These are phyloP conservation scores for Solanum phureja DNA, from an alignment of 257 asterid species.

Conservation along the genomic window DNA sequence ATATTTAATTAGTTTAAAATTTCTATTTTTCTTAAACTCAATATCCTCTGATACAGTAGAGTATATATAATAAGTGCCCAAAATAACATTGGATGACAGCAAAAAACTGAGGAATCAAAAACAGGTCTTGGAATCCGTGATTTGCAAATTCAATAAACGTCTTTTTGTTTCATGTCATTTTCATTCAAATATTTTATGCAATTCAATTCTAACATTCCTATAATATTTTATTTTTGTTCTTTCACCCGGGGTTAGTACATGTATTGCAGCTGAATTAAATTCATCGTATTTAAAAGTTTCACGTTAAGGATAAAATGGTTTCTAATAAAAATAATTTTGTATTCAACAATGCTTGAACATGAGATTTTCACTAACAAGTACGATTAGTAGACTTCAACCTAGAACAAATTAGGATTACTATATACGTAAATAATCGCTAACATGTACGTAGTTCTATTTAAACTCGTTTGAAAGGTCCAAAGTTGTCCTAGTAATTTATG, in stretches of 20 bases:
- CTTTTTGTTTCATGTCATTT: neutral
- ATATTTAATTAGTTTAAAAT: neutral
- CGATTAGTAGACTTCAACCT: no score
- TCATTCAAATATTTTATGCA: neutral
- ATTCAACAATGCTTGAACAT: no score
- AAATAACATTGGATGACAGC: neutral
- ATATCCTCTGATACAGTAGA: no score
- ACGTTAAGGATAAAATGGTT: no score
- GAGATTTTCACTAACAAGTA: no score
- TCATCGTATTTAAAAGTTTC: no score
- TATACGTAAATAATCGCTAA: no score
- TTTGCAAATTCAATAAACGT: neutral
- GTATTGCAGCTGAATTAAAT: neutral
- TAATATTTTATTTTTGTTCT: neutral
- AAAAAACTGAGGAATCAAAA: neutral
- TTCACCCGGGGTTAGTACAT: no score
- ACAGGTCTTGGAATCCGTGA: neutral
- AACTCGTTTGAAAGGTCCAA: neutral
- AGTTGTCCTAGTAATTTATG: neutral
- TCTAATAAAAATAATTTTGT: no score
- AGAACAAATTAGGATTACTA: no score
- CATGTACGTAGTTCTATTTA: neutral
- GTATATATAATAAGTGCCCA: neutral
- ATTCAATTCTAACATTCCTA: neutral
- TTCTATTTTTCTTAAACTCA: no score